Conservation (phyloP, 441 rosid genomes). For the Jatropha multifida region DNA sequence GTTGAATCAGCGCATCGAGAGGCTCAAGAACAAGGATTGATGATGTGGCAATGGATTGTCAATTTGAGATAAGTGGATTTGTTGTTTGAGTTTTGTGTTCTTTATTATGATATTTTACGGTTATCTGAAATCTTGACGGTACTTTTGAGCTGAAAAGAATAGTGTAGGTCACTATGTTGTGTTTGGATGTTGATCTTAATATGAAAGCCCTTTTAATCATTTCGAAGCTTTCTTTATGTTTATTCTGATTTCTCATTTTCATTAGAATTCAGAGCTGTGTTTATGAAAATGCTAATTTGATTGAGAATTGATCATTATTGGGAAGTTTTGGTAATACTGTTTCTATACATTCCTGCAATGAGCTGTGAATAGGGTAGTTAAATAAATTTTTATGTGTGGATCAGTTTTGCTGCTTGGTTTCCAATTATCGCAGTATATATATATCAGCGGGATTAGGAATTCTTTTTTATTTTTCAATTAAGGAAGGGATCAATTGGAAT, state of each 20-base stretch:
- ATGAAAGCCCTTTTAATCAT: background rate
- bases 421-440: too few relatives aligned
- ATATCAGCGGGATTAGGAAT: too few relatives aligned
- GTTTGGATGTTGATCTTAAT: background rate
- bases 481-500: background rate
- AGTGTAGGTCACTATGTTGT: background rate
- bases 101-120: background rate
- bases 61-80: constrained; percentile 13
- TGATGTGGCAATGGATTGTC: background rate
- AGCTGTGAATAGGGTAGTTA: too few relatives aligned
- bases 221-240: background rate
- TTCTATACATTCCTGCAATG: too few relatives aligned
- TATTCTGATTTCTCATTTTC: background rate
- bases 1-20: constrained; percentile 74
- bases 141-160: background rate
- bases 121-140: background rate
- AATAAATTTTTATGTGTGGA: too few relatives aligned
- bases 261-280: background rate
- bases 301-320: background rate
- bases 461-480: background rate
- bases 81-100: background rate
- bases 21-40: constrained; percentile 73
- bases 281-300: background rate
- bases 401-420: too few relatives aligned
- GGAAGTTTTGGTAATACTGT: background rate